phyloP scores from a whole-genome alignment of 257 asterid genomes.

The Galeopsis tetrahit region DNA sequence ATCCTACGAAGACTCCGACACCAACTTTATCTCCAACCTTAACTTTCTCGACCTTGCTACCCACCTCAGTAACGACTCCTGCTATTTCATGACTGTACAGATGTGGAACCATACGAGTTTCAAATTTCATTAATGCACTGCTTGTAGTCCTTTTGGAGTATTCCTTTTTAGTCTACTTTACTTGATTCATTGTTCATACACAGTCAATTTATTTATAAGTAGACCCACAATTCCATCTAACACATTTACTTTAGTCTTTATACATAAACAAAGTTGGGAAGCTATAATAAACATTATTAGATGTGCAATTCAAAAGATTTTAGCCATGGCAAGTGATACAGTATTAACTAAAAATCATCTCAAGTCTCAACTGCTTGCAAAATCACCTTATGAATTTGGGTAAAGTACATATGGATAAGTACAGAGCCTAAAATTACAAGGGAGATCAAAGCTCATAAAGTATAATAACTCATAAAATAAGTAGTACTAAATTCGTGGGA shows the following conservation, averaged over 20 bases:
- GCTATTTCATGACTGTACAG: constrained; percentile 48
- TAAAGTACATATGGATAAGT: no score
- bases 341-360: neutral
- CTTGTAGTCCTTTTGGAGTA: neutral
- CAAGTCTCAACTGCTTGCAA: neutral
- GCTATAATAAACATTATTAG: neutral
- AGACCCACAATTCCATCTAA: no score
- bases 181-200: no score
- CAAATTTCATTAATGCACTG: neutral
- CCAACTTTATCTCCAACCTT: constrained; percentile 53
- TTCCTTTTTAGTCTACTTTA: no score
- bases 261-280: no score
- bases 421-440: neutral
- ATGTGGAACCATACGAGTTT: neutral
- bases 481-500: no score
- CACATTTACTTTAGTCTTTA: no score
- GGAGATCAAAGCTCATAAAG: no score
- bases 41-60: constrained; percentile 42
- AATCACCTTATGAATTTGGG: neutral
- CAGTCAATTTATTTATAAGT: no score
- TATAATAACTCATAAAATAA: no score
- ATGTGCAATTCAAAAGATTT: neutral
- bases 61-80: constrained; percentile 50
- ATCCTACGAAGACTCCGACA: constrained; percentile 45
- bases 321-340: neutral